phyloP scores from a whole-genome alignment of 1,139 yeast genomes.

The Hanseniaspora uvarum region DNA sequence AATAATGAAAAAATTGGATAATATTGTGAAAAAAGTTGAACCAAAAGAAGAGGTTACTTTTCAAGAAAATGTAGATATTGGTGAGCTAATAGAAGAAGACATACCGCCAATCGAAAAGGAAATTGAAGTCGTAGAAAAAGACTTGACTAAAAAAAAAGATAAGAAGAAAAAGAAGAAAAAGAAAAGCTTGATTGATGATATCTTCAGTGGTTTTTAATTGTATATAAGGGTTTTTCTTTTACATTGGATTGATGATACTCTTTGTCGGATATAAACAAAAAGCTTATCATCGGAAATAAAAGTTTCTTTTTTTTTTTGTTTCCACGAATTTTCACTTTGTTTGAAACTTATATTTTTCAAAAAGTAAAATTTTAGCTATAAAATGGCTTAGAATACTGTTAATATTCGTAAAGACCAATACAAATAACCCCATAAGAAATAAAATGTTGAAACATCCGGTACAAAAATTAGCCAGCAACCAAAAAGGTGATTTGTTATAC shows the following conservation, averaged over 20 bases:
- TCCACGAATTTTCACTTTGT: neutral
- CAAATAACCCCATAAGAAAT: conserved; percentile 1
- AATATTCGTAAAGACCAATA: no score
- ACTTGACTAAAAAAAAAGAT: conserved; percentile 23
- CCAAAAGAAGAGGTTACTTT: conserved; percentile 16
- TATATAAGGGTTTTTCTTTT: neutral
- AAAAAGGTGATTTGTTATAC: conserved; percentile 41
- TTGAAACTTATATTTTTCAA: neutral
- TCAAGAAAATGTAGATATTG: conserved; percentile 18
- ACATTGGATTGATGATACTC: neutral
- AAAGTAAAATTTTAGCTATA: neutral
- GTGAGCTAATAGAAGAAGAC: conserved; percentile 30
- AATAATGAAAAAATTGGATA: neutral
- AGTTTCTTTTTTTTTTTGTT: conserved; percentile 11
- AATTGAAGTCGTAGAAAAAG: neutral
- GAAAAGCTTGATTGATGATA: conserved; percentile 48
- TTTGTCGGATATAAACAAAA: neutral
- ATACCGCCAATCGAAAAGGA: conserved; percentile 22
- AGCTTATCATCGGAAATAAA: neutral
- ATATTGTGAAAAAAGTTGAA: neutral
- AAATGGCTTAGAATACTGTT: no score
- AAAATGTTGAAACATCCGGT: conserved; percentile 51
- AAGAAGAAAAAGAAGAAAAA: conserved; percentile 39
- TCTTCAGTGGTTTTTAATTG: conserved; percentile 37
- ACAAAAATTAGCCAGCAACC: conserved; percentile 43